These are phyloP conservation scores for Exophiala viscosa DNA, from an alignment of 2,329 filamentous ascomycete genomes.

Conservation along the genomic window DNA sequence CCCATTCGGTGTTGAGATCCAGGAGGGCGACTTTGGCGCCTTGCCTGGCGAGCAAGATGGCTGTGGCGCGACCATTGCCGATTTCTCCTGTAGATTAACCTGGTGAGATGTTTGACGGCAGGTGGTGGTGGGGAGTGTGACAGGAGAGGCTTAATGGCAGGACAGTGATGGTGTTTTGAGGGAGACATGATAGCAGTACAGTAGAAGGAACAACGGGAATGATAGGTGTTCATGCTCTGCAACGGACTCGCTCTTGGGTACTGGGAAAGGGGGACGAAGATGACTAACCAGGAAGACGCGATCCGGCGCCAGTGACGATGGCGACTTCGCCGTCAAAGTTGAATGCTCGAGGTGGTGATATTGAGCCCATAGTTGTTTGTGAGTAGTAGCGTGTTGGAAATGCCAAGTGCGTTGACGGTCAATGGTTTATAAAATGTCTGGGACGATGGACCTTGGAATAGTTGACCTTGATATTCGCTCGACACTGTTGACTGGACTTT, in stretches of 20 bases:
- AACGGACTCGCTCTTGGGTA: no score
- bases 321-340: conserved; percentile 10
- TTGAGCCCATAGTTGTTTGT: background rate
- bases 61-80: conserved; percentile 12
- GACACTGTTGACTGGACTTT: background rate
- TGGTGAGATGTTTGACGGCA: background rate
- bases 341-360: conserved; percentile 1
- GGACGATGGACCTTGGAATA: no score
- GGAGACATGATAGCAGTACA: background rate
- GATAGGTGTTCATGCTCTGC: background rate
- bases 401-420: background rate
- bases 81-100: background rate
- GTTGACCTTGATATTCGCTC: no score
- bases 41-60: conserved; percentile 8
- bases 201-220: background rate
- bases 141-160: no score
- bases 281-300: conserved; percentile 3
- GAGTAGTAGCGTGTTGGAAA: background rate
- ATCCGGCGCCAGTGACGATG: conserved; percentile 7
- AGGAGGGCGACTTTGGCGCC: conserved; percentile 12
- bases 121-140: no score
- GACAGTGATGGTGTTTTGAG: no score
- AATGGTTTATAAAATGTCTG: no score
- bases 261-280: background rate
- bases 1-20: conserved; percentile 5